A percentile compares a stretch with the other conserved stretches of the same genome.
Evolutionary conservation across 768 basidiomycete genomes (phyloP).

Genomic region (Lactarius hengduanensis): DNA sequence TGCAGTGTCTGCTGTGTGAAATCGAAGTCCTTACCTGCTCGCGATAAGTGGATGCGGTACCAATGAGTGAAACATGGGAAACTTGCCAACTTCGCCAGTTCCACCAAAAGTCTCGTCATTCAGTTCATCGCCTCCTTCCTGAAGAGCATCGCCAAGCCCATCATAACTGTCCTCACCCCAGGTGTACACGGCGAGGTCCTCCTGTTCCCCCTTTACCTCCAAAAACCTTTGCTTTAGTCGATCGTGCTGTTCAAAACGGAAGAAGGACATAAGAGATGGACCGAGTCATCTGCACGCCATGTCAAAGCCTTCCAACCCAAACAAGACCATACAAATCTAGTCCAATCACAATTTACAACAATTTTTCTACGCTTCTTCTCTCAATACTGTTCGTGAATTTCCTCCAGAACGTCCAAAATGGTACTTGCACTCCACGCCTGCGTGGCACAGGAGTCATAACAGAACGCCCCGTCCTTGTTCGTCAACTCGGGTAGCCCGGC

Average conservation of each 20-base stretch:
- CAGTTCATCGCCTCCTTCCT: conserved; percentile 88
- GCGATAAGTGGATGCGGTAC: background rate
- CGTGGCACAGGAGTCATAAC: conserved; percentile 85
- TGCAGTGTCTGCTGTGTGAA: conserved; percentile 54
- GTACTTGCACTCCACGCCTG: conserved; percentile 98
- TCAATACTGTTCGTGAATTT: conserved; percentile 48
- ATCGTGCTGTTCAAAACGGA: conserved; percentile 63
- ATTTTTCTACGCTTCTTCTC: background rate
- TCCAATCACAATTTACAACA: background rate
- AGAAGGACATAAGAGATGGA: conserved; percentile 64
- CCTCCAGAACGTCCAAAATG: conserved; percentile 83
- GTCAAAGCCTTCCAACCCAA: conserved; percentile 12
- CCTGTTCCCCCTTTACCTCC: conserved; percentile 49
- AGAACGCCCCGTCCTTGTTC: conserved; percentile 79
- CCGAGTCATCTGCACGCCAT: conserved; percentile 4
- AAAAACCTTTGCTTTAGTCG: conserved; percentile 55
- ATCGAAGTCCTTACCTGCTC: conserved; percentile 86
- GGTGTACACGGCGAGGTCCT: conserved; percentile 86
- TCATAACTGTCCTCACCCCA: conserved; percentile 93
- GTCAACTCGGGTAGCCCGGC: conserved; percentile 92
- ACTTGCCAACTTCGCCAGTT: conserved; percentile 67
- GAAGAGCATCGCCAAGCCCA: conserved; percentile 81
- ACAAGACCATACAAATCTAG: conserved; percentile 25
- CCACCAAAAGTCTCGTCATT: conserved; percentile 97
- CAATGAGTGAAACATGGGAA: background rate